These are phyloP conservation scores for Malassezia psittaci DNA, from an alignment of 1,284 basidiomycete species.

Conservation along the genomic window DNA sequence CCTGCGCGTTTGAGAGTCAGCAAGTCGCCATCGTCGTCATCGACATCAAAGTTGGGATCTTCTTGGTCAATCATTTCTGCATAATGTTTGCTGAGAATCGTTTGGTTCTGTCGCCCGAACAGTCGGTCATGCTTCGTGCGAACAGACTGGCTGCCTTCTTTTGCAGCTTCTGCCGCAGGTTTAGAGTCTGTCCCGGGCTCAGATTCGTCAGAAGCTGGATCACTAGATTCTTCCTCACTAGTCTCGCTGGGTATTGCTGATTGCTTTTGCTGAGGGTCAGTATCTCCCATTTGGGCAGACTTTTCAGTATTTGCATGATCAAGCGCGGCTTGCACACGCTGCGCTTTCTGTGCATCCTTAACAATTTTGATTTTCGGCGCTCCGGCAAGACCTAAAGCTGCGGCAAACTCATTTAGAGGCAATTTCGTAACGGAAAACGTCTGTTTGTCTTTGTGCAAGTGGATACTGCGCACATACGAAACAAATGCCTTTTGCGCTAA, in stretches of 20 bases:
- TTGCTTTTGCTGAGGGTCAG: slow-evolving; percentile 30
- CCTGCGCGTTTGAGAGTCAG: slow-evolving; percentile 84
- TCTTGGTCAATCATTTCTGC: slow-evolving; percentile 64
- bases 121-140: slow-evolving; percentile 91
- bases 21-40: slow-evolving; percentile 62
- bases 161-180: background rate
- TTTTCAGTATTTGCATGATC: slow-evolving; percentile 18
- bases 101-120: slow-evolving; percentile 94
- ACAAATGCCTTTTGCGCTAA: slow-evolving; percentile 93
- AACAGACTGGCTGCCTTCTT: slow-evolving; percentile 14
- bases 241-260: background rate
- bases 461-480: slow-evolving; percentile 83
- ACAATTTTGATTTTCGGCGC: slow-evolving; percentile 88
- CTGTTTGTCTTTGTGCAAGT: slow-evolving; percentile 86
- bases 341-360: slow-evolving; percentile 62
- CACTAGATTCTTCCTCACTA: slow-evolving; percentile 1
- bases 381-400: slow-evolving; percentile 82
- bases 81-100: slow-evolving; percentile 83
- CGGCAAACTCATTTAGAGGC: slow-evolving; percentile 73
- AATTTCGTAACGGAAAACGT: slow-evolving; percentile 77
- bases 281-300: background rate
- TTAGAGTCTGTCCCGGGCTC: slow-evolving; percentile 8
- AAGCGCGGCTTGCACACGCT: slow-evolving; percentile 52
- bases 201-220: background rate
- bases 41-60: slow-evolving; percentile 11